Base-by-base conservation (phyloP, 2,329 filamentous ascomycete genomes). In the Claviceps capensis region DNA sequence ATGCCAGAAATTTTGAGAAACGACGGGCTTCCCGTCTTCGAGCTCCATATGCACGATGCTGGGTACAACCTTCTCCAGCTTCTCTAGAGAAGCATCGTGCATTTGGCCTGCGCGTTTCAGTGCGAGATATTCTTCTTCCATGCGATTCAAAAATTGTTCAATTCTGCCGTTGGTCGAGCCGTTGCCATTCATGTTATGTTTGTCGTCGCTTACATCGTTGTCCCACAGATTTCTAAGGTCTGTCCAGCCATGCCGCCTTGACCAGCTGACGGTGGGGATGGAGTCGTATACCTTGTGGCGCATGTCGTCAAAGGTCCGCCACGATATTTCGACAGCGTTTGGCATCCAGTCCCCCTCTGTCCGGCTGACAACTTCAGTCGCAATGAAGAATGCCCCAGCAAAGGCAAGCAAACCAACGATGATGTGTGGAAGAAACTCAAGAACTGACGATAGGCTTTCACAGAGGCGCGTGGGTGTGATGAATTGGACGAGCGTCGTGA, bases 1-100 rank as follows among this genome's bases (percentile, higher is more conserved):
- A 52, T 78, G 71, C 88, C 80, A 88, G 54, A 88, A 85, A 2
- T 80, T 74, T 23, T 78, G 71, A 0, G 76, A 68, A 16, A 87
- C 75, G 22, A 76, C 66, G 0, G 70, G 65, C 9, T 74, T 71
- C 14, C 81, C 82, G 34, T 76, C 64, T 37, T 68, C 64, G 7
- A 72, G 70, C 14, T 74, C 70, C 56, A 85, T 73, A 54, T 77
- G 74, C 4, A 87, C 68, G 9, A 75, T 58, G 13, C 74, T 70
- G 0, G 84, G 83, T 3, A 87, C 64, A 4, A 76, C 65, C 0
- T 66, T 58, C 47, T 75, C 61, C 2, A 85, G 60, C 37, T 70
- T 69, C 14, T 70, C 58, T 5, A 75, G 58, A 0, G 70, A 65
- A 2, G 60, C 61, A 0, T 67, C 60, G 19, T 74, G 69, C 1